Conservation (phyloP, 495 filamentous ascomycete genomes). For the Neurospora sp. region DNA sequence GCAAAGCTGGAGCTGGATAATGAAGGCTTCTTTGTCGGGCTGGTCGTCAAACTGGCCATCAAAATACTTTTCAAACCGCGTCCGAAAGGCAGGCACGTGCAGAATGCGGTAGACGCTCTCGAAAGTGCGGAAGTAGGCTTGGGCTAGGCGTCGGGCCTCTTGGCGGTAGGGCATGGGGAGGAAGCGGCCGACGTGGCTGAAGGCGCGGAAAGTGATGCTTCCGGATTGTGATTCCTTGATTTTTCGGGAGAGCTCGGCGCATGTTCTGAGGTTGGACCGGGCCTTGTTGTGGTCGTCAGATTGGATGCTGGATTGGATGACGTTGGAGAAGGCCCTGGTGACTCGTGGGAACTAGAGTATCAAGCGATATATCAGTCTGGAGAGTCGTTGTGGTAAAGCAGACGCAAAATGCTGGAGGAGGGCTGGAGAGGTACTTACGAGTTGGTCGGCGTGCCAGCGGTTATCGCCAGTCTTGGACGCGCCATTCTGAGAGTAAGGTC, state of each 20-base stretch:
- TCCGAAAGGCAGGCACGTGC: conserved; percentile 39
- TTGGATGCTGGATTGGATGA: no score
- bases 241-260: background rate
- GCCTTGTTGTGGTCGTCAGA: background rate
- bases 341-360: background rate
- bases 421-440: background rate
- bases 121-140: conserved; percentile 39
- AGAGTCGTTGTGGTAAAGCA: background rate
- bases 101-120: conserved; percentile 46
- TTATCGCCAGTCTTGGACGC: background rate
- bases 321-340: background rate
- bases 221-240: background rate
- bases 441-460: background rate
- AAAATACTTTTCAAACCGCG: conserved; percentile 36
- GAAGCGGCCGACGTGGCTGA: background rate
- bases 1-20: conserved; percentile 53
- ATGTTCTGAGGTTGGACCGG: background rate
- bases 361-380: background rate
- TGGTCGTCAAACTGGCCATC: background rate
- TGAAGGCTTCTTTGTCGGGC: conserved; percentile 25
- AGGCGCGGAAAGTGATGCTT: background rate
- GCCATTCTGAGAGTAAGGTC: background rate
- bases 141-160: conserved; percentile 35
- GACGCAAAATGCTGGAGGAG: background rate
- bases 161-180: background rate